Evolutionary conservation across 805 yeast genomes (phyloP), one percentile per base, ranked within the genome.

Genomic region (Pichia nanzhaoensis): DNA sequence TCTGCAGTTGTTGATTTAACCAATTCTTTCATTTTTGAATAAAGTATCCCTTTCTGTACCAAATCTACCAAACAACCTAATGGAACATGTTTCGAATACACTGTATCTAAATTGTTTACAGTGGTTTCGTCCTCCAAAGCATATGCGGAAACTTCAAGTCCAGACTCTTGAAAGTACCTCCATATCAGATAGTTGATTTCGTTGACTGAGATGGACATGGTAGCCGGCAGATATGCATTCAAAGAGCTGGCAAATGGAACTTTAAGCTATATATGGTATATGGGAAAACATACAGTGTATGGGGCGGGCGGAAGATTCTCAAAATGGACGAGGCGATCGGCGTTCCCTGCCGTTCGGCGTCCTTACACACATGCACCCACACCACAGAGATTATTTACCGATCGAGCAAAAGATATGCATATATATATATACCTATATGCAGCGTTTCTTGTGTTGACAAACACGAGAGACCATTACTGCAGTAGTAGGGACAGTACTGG

Each of bases 181-280:
- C 96, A 93, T 44, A 91, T 77, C 54, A 93, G 73, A 60, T 91
- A 91, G 68, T 91, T 93, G 44, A 91, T 75, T 64, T 89, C 95
- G 46, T 75, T 79, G 46, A 93, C 82, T 5, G 93, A 77, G 40
- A 91, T 67, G 21, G 95, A 83, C 96, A 88, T 87, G 5, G 34
- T 24, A 24, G 6, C 28, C 6, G n/a, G 21, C 31, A 32, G 8
- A 35, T n/a, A n/a, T n/a, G n/a, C n/a, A n/a, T n/a, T n/a, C n/a
- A n/a, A n/a, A n/a, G n/a, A n/a, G n/a, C n/a, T n/a, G n/a, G n/a
- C n/a, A n/a, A n/a, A n/a, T n/a, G n/a, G n/a, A n/a, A n/a, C n/a
- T n/a, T n/a, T n/a, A n/a, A n/a, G n/a, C n/a, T n/a, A n/a, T n/a
- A n/a, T n/a, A n/a, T n/a, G n/a, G n/a, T n/a, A n/a, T n/a, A n/a